These are phyloP conservation scores for Lachnellula willkommii DNA, from an alignment of 2,329 filamentous ascomycete genomes.

Conservation along the genomic window DNA sequence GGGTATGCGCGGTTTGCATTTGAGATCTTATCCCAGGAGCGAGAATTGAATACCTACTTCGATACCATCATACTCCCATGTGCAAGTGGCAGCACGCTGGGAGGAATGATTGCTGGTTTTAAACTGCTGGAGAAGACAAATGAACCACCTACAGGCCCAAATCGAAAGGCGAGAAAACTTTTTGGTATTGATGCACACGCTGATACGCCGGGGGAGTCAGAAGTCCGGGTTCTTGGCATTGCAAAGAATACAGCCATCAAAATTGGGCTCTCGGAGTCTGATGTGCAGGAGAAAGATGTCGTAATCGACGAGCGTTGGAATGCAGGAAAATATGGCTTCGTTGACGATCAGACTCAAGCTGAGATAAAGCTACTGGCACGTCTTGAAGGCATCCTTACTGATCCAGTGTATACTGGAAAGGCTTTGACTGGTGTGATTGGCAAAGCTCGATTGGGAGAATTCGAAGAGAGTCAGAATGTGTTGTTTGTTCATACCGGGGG, in stretches of 20 bases:
- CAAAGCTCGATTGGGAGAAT: not conserved
- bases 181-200: not conserved
- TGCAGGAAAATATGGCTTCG: not conserved
- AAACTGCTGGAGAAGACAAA: not conserved
- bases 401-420: not conserved
- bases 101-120: not conserved
- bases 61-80: not conserved
- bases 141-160: not conserved
- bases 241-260: not conserved
- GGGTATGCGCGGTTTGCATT: constrained; percentile 5
- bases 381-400: not conserved
- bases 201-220: not conserved
- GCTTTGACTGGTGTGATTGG: not conserved
- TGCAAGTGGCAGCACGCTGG: not conserved
- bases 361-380: not conserved
- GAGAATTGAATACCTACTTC: not conserved
- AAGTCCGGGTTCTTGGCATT: not conserved
- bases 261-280: not conserved
- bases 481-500: constrained; percentile 5
- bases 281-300: constrained; percentile 1
- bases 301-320: constrained; percentile 2
- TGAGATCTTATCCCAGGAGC: not conserved
- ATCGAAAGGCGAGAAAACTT: not conserved
- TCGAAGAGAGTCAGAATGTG: not conserved
- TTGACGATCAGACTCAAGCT: not conserved